Base-by-base conservation (phyloP, 352 stramenopile species). In the Globisporangium parvum region DNA sequence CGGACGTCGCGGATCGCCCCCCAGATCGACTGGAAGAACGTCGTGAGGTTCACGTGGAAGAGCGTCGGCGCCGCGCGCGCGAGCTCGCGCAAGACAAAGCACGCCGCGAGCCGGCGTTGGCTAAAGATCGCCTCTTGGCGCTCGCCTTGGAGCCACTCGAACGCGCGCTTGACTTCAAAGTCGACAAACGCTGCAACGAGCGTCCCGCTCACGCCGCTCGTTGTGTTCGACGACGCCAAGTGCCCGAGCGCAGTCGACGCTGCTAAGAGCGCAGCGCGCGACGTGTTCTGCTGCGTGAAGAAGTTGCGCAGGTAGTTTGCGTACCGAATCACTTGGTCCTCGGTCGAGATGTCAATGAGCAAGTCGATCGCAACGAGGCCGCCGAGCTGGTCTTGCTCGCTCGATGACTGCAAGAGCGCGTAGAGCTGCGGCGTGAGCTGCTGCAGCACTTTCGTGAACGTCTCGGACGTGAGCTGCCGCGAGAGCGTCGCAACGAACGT, bases 21-120 rank as follows among this genome's bases (percentile, higher is more conserved):
- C 87, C 87, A 95, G 59, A 96, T 96, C n/a, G 75, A 88, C 66
- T 96, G 87, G 53, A 97, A 96, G 60, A 97, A 96, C 15, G 85
- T 91, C n/a, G 80, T 89, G 42, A 96, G 70, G 55, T 96, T 93
- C 39, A 93, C 80, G 63, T 96, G 90, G 62, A 97, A 96, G 5
- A 96, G 71, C 51, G 87, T 96, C 2, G 88, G 88, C 23, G 88
- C 88, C 18, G 92, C 87, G 35, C 73, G 66, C 15, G 90, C 90
- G 21, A 98, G 73, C 58, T 96, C 90, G 6, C 87, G 63, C 26
- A 97, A 65, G 31, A 97, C 82, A 57, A 93, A 91, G 52, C 85
- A 95, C 14, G 85, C 85, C 0, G 85, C 82, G 1, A 95, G 69
- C 12, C 85, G 61, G 1, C 85, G 67, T 60, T 95, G 85, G 51